Conservation (phyloP, 2,329 filamentous ascomycete species). For the Claviceps sp. region DNA sequence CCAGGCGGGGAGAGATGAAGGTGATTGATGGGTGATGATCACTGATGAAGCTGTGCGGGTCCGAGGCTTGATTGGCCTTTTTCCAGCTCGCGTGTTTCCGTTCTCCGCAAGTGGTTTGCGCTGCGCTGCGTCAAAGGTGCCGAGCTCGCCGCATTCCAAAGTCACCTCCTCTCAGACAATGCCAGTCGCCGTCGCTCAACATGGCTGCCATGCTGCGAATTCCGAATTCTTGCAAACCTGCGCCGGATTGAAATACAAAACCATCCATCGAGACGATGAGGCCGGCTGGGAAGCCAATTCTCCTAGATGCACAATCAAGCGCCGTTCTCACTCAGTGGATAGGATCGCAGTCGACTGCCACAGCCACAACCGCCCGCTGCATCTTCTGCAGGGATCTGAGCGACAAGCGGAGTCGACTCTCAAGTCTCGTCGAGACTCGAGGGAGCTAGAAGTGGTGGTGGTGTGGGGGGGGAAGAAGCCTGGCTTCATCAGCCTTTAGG, state of each 20-base stretch:
- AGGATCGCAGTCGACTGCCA: background rate
- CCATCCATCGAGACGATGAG: background rate
- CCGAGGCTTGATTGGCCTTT: background rate
- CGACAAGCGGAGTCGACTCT: slow-evolving; percentile 5
- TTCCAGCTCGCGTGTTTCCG: background rate
- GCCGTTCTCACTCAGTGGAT: background rate
- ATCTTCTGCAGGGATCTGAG: slow-evolving; percentile 12
- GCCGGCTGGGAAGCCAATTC: background rate
- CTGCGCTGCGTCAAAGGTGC: slow-evolving; percentile 4
- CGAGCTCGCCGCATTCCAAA: slow-evolving; percentile 7
- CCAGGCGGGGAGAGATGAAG: too few relatives aligned
- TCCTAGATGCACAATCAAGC: background rate
- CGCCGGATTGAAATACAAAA: too few relatives aligned
- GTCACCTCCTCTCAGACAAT: background rate
- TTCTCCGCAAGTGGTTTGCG: slow-evolving; percentile 1
- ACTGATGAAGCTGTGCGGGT: background rate
- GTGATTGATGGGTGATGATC: too few relatives aligned
- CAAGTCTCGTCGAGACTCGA: background rate
- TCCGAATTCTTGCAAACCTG: too few relatives aligned
- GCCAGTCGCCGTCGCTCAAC: background rate
- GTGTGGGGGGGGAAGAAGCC: slow-evolving; percentile 3
- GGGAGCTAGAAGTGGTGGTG: background rate
- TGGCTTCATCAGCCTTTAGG: background rate
- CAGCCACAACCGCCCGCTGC: slow-evolving; percentile 7
- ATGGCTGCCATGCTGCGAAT: too few relatives aligned